A percentile compares a stretch with the other conserved stretches of the same genome.
phyloP scores from a whole-genome alignment of 2,329 filamentous ascomycete genomes.

The Acrocalymma vagum region DNA sequence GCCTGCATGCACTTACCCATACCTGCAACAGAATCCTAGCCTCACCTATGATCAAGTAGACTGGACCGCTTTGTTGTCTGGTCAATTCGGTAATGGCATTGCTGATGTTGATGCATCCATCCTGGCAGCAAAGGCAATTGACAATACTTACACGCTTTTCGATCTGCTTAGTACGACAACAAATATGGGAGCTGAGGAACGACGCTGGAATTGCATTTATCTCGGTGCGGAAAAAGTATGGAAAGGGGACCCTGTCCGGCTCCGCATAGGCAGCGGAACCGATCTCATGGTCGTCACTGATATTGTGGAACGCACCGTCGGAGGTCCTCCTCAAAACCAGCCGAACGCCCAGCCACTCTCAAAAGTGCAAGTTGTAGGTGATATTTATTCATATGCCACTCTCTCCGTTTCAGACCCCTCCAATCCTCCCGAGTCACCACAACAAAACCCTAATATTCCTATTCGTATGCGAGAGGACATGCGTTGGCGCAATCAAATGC shows the following conservation, averaged over 20 bases:
- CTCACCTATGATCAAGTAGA: slow-evolving; percentile 59
- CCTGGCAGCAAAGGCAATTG: slow-evolving; percentile 64
- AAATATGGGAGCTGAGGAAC: slow-evolving; percentile 49
- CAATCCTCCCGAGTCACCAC: slow-evolving; percentile 46
- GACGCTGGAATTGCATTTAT: slow-evolving; percentile 63
- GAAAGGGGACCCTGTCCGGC: slow-evolving; percentile 65
- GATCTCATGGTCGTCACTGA: slow-evolving; percentile 59
- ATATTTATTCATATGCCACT: slow-evolving; percentile 60
- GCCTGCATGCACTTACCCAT: slow-evolving; percentile 58
- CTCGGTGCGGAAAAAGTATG: slow-evolving; percentile 68
- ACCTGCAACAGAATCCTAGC: slow-evolving; percentile 50
- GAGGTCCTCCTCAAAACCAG: slow-evolving; percentile 17
- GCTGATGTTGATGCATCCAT: slow-evolving; percentile 66
- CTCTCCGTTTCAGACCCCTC: slow-evolving; percentile 30
- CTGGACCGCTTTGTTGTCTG: slow-evolving; percentile 56
- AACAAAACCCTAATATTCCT: slow-evolving; percentile 56
- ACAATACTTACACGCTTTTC: slow-evolving; percentile 63
- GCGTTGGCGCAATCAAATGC: slow-evolving; percentile 55
- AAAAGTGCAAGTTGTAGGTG: slow-evolving; percentile 56
- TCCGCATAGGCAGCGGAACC: slow-evolving; percentile 54
- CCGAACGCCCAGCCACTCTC: slow-evolving; percentile 23
- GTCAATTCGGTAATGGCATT: slow-evolving; percentile 58
- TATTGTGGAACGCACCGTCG: slow-evolving; percentile 50
- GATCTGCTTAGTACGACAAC: slow-evolving; percentile 53
- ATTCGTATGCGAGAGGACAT: slow-evolving; percentile 62